Evolutionary conservation across 2,329 filamentous ascomycete species (phyloP).

Genomic region (Bipolaris cookei): DNA sequence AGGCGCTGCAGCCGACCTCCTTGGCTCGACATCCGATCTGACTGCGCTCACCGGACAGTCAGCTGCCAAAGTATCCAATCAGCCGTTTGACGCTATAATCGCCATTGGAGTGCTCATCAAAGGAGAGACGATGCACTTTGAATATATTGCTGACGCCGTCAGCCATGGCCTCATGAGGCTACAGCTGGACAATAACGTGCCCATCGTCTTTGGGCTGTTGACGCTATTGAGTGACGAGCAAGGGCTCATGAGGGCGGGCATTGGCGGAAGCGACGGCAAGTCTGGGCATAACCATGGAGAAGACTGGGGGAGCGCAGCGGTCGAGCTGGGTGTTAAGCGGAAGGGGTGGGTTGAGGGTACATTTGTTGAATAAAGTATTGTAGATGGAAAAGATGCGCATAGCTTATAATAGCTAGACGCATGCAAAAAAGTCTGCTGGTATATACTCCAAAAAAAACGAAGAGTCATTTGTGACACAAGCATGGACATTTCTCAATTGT

Average conservation of each 20-base stretch:
- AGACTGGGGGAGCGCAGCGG: conserved; percentile 93
- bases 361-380: conserved; percentile 53
- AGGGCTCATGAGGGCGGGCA: conserved; percentile 80
- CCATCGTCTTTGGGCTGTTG: conserved; percentile 89
- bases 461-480: too few relatives aligned
- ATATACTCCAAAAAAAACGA: not conserved
- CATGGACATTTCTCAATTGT: too few relatives aligned
- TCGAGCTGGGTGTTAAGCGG: conserved; percentile 90
- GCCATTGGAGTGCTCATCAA: conserved; percentile 97
- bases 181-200: conserved; percentile 85
- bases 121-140: conserved; percentile 99
- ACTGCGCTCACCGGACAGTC: conserved; percentile 38
- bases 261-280: conserved; percentile 55
- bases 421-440: not conserved
- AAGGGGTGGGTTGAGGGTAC: conserved; percentile 79
- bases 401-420: too few relatives aligned
- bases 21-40: conserved; percentile 71
- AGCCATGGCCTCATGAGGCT: conserved; percentile 93
- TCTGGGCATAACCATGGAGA: conserved; percentile 89
- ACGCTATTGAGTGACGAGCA: conserved; percentile 90
- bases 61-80: conserved; percentile 34
- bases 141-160: conserved; percentile 94
- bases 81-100: conserved; percentile 89
- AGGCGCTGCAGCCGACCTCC: conserved; percentile 75
- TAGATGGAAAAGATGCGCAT: not conserved